Evolutionary conservation across 441 rosid genomes (phyloP).

Genomic region (Croton setiger): DNA sequence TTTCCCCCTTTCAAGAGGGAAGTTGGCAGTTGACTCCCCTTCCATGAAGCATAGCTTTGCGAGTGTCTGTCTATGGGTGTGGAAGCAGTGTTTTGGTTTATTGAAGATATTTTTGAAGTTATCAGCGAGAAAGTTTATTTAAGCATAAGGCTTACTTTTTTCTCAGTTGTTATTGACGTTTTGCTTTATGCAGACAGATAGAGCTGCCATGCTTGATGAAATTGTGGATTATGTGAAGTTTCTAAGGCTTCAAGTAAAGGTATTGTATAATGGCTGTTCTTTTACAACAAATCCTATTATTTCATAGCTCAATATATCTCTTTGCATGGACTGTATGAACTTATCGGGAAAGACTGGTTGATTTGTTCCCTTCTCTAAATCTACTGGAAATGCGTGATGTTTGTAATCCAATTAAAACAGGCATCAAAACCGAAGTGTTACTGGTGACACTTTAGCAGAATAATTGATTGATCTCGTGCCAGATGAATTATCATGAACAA

Average conservation of each 20-base stretch:
- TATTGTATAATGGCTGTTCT: slow-evolving; percentile 24
- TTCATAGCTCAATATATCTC: neutral
- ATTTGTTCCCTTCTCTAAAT: neutral
- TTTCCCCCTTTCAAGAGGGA: neutral
- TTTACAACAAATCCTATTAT: neutral
- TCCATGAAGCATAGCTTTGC: neutral
- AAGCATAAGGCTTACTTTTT: neutral
- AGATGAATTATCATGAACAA: neutral
- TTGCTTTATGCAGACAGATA: slow-evolving; percentile 65
- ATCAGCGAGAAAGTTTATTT: neutral
- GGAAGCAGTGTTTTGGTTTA: slow-evolving; percentile 13
- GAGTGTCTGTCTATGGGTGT: slow-evolving; percentile 9
- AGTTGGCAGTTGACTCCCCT: no score
- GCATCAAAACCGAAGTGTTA: slow-evolving; percentile 11
- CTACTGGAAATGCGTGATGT: slow-evolving; percentile 4
- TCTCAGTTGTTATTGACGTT: slow-evolving; percentile 10
- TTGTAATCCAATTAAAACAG: slow-evolving; percentile 10
- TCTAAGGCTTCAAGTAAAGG: slow-evolving; percentile 99
- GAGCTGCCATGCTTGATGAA: slow-evolving; percentile 99
- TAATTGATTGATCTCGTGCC: slow-evolving; percentile 11
- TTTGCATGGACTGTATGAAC: neutral
- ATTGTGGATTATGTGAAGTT: slow-evolving; percentile 98
- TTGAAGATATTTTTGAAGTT: neutral
- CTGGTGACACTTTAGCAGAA: slow-evolving; percentile 1
- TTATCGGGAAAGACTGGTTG: neutral